Conservation (phyloP, 345 rosid species). For the Crucihimalaya himalaica region DNA sequence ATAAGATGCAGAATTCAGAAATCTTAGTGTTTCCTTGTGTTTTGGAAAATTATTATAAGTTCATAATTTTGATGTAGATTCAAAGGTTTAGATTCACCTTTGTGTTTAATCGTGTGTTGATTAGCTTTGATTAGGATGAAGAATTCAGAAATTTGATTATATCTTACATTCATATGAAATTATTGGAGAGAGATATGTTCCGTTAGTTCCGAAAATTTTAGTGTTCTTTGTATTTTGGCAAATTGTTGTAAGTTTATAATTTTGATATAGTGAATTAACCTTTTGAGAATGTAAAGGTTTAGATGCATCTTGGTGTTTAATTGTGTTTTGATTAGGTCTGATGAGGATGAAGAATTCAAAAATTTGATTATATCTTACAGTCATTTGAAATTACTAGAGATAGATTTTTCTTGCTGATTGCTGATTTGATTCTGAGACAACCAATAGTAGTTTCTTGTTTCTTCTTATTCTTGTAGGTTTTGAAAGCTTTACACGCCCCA, state of each 20-base stretch:
- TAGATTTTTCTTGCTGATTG: not conserved
- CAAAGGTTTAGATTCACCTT: too few species aligned
- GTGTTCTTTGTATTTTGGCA: not conserved
- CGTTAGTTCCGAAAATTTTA: not conserved
- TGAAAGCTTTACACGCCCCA: slow-evolving; percentile 78
- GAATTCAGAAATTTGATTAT: not conserved
- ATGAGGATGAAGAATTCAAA: not conserved
- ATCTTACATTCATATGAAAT: not conserved
- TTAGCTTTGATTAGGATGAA: not conserved
- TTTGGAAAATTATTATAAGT: too few species aligned
- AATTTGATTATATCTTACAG: not conserved
- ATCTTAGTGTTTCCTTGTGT: not conserved
- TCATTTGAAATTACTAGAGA: not conserved
- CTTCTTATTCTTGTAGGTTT: slow-evolving; percentile 56
- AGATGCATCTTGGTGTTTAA: not conserved
- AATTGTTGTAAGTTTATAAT: too few species aligned
- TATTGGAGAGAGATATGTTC: too few species aligned
- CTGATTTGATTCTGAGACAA: not conserved
- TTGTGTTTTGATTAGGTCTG: not conserved
- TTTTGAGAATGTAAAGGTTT: not conserved
- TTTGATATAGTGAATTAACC: not conserved
- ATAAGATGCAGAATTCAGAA: too few species aligned
- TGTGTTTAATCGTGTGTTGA: too few species aligned
- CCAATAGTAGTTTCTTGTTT: not conserved
- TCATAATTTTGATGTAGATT: too few species aligned